Percentiles rank a stretch among this genome's conserved stretches.
phyloP scores from a whole-genome alignment of 1,139 yeast species.

The Martiniozyma asiatica region DNA sequence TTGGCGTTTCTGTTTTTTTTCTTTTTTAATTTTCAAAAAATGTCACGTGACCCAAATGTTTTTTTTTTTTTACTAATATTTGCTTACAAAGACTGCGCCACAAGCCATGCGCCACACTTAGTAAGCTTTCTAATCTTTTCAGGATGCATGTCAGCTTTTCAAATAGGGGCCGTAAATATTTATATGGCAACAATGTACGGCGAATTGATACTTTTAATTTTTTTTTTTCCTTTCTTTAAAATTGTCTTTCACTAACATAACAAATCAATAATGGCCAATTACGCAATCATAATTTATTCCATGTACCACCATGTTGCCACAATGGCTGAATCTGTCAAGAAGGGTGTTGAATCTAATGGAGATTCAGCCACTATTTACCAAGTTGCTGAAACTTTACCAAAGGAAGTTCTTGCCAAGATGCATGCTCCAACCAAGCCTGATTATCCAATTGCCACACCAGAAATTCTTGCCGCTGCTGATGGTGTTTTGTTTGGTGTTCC shows the following conservation, averaged over 20 bases:
- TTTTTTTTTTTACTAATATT: too few relatives aligned
- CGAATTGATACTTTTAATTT: too few relatives aligned
- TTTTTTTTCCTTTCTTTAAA: not conserved
- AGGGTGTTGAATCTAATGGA: slow-evolving; percentile 31
- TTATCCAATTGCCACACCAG: slow-evolving; percentile 30
- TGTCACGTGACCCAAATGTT: too few relatives aligned
- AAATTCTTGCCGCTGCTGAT: slow-evolving; percentile 30
- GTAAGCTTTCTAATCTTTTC: too few relatives aligned
- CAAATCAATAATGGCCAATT: slow-evolving; percentile 10
- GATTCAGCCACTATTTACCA: slow-evolving; percentile 32
- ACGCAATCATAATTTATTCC: slow-evolving; percentile 33
- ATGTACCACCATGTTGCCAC: slow-evolving; percentile 36
- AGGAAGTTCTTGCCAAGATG: slow-evolving; percentile 28
- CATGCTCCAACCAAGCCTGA: slow-evolving; percentile 33
- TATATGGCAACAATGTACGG: too few relatives aligned
- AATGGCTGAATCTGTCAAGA: slow-evolving; percentile 31
- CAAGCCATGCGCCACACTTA: too few relatives aligned
- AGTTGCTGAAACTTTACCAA: slow-evolving; percentile 38
- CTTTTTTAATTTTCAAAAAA: too few relatives aligned
- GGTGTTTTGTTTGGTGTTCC: slow-evolving; percentile 40
- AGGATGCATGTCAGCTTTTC: too few relatives aligned
- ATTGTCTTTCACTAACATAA: too few relatives aligned
- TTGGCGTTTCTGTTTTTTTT: too few relatives aligned
- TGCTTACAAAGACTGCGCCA: too few relatives aligned
- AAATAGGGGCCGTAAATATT: too few relatives aligned